Conservation (phyloP, 1,284 basidiomycete species). For the Cystobasidiaceae sp. region DNA sequence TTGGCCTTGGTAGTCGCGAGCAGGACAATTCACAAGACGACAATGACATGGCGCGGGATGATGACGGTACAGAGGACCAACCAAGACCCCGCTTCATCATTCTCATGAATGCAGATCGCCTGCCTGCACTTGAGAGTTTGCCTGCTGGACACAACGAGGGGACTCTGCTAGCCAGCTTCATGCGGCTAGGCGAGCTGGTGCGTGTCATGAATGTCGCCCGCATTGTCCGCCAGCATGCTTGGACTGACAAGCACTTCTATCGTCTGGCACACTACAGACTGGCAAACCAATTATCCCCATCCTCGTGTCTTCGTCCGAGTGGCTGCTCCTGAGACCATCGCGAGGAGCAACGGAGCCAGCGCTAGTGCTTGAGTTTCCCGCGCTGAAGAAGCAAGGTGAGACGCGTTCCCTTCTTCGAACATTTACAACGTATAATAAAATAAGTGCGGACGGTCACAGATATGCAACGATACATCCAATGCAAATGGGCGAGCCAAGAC, state of each 20-base stretch:
- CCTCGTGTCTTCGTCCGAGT: slow-evolving; percentile 4
- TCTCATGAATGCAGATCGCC: slow-evolving; percentile 13
- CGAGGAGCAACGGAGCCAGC: slow-evolving; percentile 28
- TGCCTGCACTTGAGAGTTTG: slow-evolving; percentile 1
- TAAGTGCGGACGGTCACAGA: no score
- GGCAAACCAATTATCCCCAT: slow-evolving; percentile 12
- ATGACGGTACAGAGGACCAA: background rate
- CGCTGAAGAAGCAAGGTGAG: slow-evolving; percentile 17
- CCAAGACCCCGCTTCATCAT: slow-evolving; percentile 9
- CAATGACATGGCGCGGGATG: no score
- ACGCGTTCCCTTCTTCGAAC: background rate
- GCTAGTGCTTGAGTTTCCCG: background rate
- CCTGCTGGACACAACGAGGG: slow-evolving; percentile 5
- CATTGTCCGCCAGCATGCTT: no score
- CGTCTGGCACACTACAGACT: no score
- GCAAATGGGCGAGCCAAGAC: background rate
- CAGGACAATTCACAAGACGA: background rate
- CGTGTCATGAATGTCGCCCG: no score
- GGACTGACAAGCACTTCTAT: no score
- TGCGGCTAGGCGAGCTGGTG: slow-evolving; percentile 23
- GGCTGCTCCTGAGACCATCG: slow-evolving; percentile 11
- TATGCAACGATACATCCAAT: background rate
- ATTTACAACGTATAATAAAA: no score
- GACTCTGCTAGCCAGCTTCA: slow-evolving; percentile 15
- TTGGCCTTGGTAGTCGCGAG: background rate